Evolutionary conservation across 75 land plant genomes (phyloP).

Genomic region (Picea glauca): DNA sequence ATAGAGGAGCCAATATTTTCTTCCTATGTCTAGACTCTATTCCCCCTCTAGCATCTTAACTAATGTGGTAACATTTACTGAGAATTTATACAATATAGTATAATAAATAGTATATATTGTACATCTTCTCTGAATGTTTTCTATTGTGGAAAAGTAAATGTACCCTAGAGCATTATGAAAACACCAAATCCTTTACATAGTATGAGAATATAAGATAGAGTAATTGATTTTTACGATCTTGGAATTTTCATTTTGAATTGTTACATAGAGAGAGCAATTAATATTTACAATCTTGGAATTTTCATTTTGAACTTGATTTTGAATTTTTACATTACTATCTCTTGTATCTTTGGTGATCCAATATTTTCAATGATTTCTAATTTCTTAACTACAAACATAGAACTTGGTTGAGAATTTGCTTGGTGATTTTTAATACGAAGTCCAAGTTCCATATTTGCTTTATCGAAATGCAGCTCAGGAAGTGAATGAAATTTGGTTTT

Average conservation of each 20-base stretch:
- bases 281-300: too few species aligned
- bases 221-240: neutral
- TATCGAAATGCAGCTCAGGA: slow-evolving; percentile 91
- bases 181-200: neutral
- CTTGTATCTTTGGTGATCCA: neutral
- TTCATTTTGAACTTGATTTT: too few species aligned
- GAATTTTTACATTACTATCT: neutral
- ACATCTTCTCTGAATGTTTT: neutral
- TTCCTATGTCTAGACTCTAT: neutral
- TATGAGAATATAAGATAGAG: neutral
- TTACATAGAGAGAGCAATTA: neutral
- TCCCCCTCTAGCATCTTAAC: neutral
- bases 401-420: slow-evolving; percentile 94
- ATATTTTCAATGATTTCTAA: neutral
- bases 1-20: neutral
- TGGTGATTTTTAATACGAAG: slow-evolving; percentile 96
- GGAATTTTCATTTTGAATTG: neutral
- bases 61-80: neutral
- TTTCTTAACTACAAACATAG: slow-evolving; percentile 34
- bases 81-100: neutral
- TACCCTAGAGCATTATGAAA: neutral
- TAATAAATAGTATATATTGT: neutral
- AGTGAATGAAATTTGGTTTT: slow-evolving; percentile 99
- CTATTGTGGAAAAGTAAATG: neutral
- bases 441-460: slow-evolving; percentile 87